Conservation (phyloP, 306 rosid genomes). For the Gleditsia sinensis region DNA sequence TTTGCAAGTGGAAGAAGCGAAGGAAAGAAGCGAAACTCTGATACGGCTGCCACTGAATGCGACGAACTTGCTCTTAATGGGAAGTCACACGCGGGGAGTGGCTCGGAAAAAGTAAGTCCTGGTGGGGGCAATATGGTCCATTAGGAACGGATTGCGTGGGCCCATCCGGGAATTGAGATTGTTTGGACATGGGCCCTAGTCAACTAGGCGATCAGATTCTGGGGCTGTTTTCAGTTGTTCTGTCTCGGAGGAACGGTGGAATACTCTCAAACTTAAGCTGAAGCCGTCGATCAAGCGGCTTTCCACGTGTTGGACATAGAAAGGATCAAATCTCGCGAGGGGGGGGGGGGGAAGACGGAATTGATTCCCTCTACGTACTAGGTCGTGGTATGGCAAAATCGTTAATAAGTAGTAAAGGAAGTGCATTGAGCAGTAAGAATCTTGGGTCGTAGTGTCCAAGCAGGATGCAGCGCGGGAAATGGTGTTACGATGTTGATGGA, state of each 20-base stretch:
- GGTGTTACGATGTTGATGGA: too few species aligned
- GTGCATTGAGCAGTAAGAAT: too few species aligned
- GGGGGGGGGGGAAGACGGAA: neutral
- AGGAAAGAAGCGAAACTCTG: neutral
- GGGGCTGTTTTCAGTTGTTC: neutral
- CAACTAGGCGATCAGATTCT: neutral
- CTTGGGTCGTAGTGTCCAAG: too few species aligned
- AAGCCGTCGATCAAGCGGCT: neutral
- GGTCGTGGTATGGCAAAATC: neutral
- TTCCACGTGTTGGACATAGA: neutral
- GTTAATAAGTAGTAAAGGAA: neutral
- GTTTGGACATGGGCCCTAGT: neutral
- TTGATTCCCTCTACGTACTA: neutral
- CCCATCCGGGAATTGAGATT: neutral
- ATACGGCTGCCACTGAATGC: constrained; percentile 21
- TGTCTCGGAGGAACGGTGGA: neutral
- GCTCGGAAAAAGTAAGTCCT: neutral
- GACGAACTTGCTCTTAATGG: constrained; percentile 21
- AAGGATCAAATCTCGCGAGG: neutral
- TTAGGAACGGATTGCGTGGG: neutral
- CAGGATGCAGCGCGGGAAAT: too few species aligned
- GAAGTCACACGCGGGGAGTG: neutral
- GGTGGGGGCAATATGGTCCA: constrained; percentile 4
- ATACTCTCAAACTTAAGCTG: too few species aligned
- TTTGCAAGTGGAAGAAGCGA: neutral